These are phyloP conservation scores for Podaxis sp. DNA, from an alignment of 768 basidiomycete genomes.

Conservation along the genomic window DNA sequence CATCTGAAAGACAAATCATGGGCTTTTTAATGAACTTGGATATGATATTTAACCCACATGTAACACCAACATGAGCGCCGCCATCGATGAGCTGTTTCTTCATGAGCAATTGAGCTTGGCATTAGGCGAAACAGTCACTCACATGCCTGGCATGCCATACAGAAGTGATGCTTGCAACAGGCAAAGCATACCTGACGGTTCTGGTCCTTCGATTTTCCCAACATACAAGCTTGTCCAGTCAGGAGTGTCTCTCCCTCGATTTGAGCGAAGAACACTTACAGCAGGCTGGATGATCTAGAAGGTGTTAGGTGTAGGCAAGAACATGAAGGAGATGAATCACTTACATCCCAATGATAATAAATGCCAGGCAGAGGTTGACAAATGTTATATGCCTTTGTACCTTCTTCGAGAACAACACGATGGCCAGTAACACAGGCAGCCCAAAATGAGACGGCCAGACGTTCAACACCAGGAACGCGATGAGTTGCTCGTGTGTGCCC, in stretches of 20 bases:
- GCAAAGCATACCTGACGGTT: conserved; percentile 43
- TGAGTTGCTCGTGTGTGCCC: conserved; percentile 39
- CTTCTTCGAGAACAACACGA: conserved; percentile 39
- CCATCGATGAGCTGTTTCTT: conserved; percentile 35
- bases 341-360: conserved; percentile 46
- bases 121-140: conserved; percentile 16
- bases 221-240: conserved; percentile 37
- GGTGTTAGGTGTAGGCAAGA: not conserved
- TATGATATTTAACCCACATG: conserved; percentile 30
- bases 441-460: conserved; percentile 52
- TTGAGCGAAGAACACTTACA: conserved; percentile 27
- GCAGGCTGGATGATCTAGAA: conserved; percentile 37
- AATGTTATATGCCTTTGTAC: conserved; percentile 48
- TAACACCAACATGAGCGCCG: conserved; percentile 41
- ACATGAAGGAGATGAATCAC: conserved; percentile 17
- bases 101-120: not conserved
- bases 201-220: conserved; percentile 40
- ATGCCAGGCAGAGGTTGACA: conserved; percentile 43
- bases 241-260: not conserved
- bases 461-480: conserved; percentile 44
- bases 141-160: conserved; percentile 51
- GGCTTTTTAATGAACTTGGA: not conserved
- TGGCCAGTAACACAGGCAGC: conserved; percentile 42
- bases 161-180: conserved; percentile 47
- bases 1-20: conserved; percentile 33